phyloP scores from a whole-genome alignment of 2,329 filamentous ascomycete genomes.

The Ophiostoma sp. region DNA sequence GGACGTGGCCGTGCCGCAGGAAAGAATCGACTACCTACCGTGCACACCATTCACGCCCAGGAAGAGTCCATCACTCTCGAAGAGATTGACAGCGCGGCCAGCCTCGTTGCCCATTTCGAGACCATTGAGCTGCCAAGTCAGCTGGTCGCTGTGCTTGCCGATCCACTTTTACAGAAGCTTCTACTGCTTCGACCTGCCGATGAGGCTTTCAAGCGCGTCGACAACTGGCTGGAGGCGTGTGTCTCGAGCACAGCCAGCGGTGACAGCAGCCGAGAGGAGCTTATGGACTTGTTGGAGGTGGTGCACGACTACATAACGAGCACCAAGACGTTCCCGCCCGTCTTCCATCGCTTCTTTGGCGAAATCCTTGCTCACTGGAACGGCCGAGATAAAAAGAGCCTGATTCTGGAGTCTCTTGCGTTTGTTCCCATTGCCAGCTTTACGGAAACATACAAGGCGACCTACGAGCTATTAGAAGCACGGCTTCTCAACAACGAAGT shows the following conservation, averaged over 20 bases:
- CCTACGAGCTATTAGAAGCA: constrained; percentile 54
- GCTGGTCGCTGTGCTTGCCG: constrained; percentile 71
- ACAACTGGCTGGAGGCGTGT: constrained; percentile 59
- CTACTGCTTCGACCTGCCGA: constrained; percentile 62
- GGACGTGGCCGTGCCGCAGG: constrained; percentile 28
- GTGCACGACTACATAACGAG: constrained; percentile 57
- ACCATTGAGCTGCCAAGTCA: constrained; percentile 81
- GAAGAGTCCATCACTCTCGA: constrained; percentile 71
- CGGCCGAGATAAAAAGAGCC: constrained; percentile 53
- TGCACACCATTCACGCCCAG: constrained; percentile 72
- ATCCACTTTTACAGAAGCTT: constrained; percentile 77
- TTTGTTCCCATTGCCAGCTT: constrained; percentile 58
- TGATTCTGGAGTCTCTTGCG: constrained; percentile 59
- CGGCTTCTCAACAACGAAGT: constrained; percentile 51
- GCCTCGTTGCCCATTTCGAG: constrained; percentile 72
- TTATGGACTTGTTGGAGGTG: constrained; percentile 57
- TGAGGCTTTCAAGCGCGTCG: constrained; percentile 53
- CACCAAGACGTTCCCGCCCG: constrained; percentile 37
- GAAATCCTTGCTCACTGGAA: constrained; percentile 63
- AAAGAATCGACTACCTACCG: constrained; percentile 55
- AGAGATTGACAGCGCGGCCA: constrained; percentile 70
- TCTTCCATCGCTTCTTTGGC: constrained; percentile 41
- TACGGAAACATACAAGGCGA: constrained; percentile 52
- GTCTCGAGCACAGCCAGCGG: constrained; percentile 57
- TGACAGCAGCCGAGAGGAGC: constrained; percentile 47